Base-by-base conservation (phyloP, 2,329 filamentous ascomycete species). In the Ceratocystis eucalypticola region DNA sequence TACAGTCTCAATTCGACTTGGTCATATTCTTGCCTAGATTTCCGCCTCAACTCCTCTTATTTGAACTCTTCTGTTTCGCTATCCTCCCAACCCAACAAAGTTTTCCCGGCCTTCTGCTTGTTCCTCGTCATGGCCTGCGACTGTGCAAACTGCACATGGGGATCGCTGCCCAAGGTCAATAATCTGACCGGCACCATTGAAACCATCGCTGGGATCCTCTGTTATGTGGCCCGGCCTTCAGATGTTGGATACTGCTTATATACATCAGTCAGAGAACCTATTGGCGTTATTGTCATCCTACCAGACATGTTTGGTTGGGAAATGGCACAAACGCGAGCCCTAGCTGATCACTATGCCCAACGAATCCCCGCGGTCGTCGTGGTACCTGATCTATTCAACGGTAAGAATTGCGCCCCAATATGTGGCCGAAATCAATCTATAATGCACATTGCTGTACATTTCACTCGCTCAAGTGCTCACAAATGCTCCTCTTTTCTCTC, bases 271-370 rank as follows among this genome's bases (percentile, higher is more conserved):
- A 48, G 55, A 57, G 62, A 66, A 30, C 68, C 75, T 15, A 77
- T 77, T 45, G 80, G 75, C 12, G 77, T 80, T 68, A 73, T 83
- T 22, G 77, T 83, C 50, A 76, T 83, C 68, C 74, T 84, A 30
- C 76, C 80, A 0, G 81, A 84, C 70, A 77, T 77, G 0, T 82
- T 83, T 69, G 81, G 81, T 25, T 81, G 80, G 76, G 73, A 75
- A 4, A 77, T 83, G 62, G 72, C 76, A 48, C 83, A 84, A 71
- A 78, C 77, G 66, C 75, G 79, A 48, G 72, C 81, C 5, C 72
- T 84, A 45, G 80, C 80, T 6, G 81, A 84, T 70, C 71, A 73
- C 62, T 82, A 82, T 69, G 80, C 81, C 20, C 74, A 75, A 70
- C 77, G 77, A 70, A 77, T 77, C 6, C 74, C 74, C 10, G 80